Conservation (phyloP, 306 rosid genomes). For the Acacia confusa region DNA sequence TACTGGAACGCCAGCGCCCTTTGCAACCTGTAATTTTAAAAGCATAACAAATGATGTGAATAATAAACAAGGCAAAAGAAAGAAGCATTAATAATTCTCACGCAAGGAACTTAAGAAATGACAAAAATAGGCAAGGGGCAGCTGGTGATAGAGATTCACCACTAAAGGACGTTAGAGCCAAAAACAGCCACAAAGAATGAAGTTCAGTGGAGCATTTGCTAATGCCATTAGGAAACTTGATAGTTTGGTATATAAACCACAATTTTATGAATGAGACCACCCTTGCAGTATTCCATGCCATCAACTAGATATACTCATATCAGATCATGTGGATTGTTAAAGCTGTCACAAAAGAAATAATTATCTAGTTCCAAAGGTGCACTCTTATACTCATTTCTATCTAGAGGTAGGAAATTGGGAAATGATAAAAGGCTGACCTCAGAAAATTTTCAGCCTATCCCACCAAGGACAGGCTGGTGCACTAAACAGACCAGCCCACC, state of each 20-base stretch:
- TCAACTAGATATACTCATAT: not conserved
- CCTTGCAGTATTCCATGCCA: not conserved
- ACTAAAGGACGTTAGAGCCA: slow-evolving; percentile 4
- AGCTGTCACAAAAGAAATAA: not conserved
- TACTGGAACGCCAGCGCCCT: slow-evolving; percentile 73
- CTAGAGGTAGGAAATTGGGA: not conserved
- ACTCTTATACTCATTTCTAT: not conserved
- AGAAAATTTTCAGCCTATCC: not conserved
- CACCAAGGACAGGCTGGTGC: not conserved
- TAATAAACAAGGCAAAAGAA: not conserved
- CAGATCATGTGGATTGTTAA: not conserved
- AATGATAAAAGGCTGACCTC: not conserved
- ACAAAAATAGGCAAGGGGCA: not conserved
- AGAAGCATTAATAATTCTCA: not conserved
- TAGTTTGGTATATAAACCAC: not conserved
- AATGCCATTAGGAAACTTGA: not conserved
- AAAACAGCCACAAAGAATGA: slow-evolving; percentile 15
- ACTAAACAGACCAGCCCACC: not conserved
- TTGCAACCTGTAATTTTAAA: slow-evolving; percentile 67
- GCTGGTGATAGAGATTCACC: not conserved
- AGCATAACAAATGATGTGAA: slow-evolving; percentile 16
- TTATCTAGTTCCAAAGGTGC: not conserved
- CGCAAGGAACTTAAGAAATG: slow-evolving; percentile 2
- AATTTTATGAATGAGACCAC: not conserved
- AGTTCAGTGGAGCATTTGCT: not conserved